Base-by-base conservation (phyloP, 352 stramenopile genomes). In the Globisporangium polare region DNA sequence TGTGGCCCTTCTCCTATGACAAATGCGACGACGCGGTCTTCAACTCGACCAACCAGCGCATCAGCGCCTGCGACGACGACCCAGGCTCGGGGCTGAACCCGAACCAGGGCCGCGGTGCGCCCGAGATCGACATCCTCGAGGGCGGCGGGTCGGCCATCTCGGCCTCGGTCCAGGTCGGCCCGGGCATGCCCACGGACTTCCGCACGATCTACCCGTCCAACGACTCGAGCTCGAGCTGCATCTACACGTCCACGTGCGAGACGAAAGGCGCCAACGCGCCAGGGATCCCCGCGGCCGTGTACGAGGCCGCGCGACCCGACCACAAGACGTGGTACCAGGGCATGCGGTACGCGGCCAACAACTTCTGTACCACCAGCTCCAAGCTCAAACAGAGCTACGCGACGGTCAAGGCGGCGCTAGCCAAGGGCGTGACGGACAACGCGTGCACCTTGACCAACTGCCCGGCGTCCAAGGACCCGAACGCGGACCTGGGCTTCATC, bases 51-150 rank as follows among this genome's bases (percentile, higher is more conserved):
- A 86, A 83, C 66, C 81, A 91, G 58, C 79, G 77, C 33, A 89
- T 91, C 65, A 97, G 80, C 35, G 95, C 87, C 15, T 99, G 96
- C 58, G 84, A 98, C 68, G 55, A 69, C 7, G 74, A 89, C 50
- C 94, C 96, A 59, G 95, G 97, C 47, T 97, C 86, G 67, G 94
- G 94, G 0, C 68, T 99, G 71, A 87, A 98, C 75, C 75, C 86
- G 4, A 79, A 87, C 47, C 68, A 86, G 31, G 95, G 95, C 20
- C 82, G 95, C 17, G 95, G 95, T 50, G 90, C 93, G 41, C 94
- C 95, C 0, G 95, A 99, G 69, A 98, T 99, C 68, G 95, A 99
- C 74, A 77, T 99, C n/a, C 73, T 99, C 31, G 95, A 99, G 86
- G 90, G 79, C 31, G 79, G 79, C 26, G 81, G 79, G 2, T 61